These are phyloP conservation scores for Arabis hirsuta DNA, from an alignment of 345 rosid species.

Conservation along the genomic window DNA sequence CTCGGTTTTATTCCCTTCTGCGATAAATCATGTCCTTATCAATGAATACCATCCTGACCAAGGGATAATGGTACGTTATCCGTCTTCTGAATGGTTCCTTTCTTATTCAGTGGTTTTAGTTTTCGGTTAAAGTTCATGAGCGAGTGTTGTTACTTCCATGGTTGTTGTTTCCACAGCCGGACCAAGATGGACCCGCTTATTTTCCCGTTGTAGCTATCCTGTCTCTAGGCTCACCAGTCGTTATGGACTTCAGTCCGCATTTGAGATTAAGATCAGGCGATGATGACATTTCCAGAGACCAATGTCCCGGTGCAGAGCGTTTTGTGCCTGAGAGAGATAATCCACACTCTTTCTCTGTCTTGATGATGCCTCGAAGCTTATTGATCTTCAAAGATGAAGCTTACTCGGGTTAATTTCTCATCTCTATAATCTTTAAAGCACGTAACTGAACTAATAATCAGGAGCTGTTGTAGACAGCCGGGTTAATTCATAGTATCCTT, in stretches of 20 bases:
- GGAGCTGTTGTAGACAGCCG: background rate
- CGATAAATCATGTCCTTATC: constrained; percentile 87
- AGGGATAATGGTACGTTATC: constrained; percentile 77
- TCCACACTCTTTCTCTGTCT: constrained; percentile 60
- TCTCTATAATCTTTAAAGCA: too few species aligned
- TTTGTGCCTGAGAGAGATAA: constrained; percentile 39
- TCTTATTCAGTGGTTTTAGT: background rate
- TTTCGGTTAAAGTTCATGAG: background rate
- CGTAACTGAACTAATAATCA: too few species aligned
- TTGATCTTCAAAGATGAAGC: constrained; percentile 83
- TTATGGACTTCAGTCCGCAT: constrained; percentile 90
- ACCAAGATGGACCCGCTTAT: constrained; percentile 97
- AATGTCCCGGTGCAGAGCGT: constrained; percentile 32
- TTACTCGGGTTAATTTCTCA: constrained; percentile 56
- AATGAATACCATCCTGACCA: constrained; percentile 85
- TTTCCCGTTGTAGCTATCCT: constrained; percentile 86
- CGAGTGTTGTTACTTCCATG: constrained; percentile 17
- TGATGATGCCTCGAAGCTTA: constrained; percentile 83
- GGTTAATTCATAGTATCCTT: background rate
- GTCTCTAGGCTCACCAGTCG: constrained; percentile 80
- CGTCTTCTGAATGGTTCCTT: background rate
- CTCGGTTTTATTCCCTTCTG: constrained; percentile 71
- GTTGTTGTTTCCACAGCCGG: constrained; percentile 61
- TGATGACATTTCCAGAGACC: constrained; percentile 25
- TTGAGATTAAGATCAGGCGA: constrained; percentile 49